phyloP scores from a whole-genome alignment of 805 yeast species.

The Priceomyces haplophilus region DNA sequence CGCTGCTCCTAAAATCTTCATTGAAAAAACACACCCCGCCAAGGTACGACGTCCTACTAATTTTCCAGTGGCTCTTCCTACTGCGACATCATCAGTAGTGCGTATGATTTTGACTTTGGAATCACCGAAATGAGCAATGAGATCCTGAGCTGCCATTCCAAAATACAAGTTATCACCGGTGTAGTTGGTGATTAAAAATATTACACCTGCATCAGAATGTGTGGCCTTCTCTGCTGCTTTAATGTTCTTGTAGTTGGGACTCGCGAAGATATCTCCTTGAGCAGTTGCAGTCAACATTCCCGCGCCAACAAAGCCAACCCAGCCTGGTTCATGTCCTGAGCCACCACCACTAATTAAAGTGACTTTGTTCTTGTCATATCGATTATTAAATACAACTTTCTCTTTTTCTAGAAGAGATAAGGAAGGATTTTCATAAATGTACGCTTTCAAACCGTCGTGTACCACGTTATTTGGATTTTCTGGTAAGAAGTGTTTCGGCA shows the following conservation, averaged over 20 bases:
- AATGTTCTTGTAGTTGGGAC: slow-evolving; percentile 37
- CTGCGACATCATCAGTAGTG: slow-evolving; percentile 36
- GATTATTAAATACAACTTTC: slow-evolving; percentile 35
- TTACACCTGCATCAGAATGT: slow-evolving; percentile 33
- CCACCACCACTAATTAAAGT: slow-evolving; percentile 41
- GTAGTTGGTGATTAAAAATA: slow-evolving; percentile 35
- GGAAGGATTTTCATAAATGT: slow-evolving; percentile 35
- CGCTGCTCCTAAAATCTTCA: slow-evolving; percentile 32
- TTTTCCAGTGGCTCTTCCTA: slow-evolving; percentile 25
- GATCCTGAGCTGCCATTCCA: slow-evolving; percentile 39
- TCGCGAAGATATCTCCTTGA: slow-evolving; percentile 42
- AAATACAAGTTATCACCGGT: slow-evolving; percentile 39
- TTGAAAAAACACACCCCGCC: slow-evolving; percentile 29
- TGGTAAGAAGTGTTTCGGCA: slow-evolving; percentile 40
- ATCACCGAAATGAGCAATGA: slow-evolving; percentile 27
- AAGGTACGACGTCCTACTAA: slow-evolving; percentile 37
- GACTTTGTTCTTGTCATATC: slow-evolving; percentile 22
- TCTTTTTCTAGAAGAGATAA: slow-evolving; percentile 36
- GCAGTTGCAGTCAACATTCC: slow-evolving; percentile 40
- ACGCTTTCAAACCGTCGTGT: slow-evolving; percentile 35
- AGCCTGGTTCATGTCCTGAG: slow-evolving; percentile 44
- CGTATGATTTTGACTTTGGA: slow-evolving; percentile 28
- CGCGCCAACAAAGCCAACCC: slow-evolving; percentile 37
- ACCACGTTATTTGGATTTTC: slow-evolving; percentile 32
- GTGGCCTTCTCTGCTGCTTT: slow-evolving; percentile 35